phyloP scores from a whole-genome alignment of 1,284 basidiomycete genomes.

The Vanrija sp. region DNA sequence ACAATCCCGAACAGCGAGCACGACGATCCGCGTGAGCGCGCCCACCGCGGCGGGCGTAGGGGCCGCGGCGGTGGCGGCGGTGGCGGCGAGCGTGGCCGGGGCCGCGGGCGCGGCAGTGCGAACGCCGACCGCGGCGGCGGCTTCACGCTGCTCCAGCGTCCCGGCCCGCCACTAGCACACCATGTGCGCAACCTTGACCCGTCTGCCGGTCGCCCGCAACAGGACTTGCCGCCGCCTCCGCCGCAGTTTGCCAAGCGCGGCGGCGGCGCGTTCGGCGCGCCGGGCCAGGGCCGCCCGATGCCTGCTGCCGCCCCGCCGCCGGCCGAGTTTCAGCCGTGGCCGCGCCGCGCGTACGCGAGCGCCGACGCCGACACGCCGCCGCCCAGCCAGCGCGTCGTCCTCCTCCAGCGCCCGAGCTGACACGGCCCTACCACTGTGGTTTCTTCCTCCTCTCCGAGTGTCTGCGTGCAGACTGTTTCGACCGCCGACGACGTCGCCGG shows the following conservation, averaged over 20 bases:
- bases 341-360: conserved; percentile 15
- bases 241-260: too few species aligned
- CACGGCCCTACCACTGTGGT: neutral
- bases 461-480: too few species aligned
- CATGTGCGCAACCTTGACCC: conserved; percentile 6
- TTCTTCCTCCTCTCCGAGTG: neutral
- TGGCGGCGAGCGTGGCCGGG: conserved; percentile 17
- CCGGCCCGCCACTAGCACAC: conserved; percentile 28
- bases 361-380: conserved; percentile 13
- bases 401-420: conserved; percentile 11
- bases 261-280: neutral
- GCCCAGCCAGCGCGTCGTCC: conserved; percentile 1
- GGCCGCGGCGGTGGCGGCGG: conserved; percentile 7
- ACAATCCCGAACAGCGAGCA: neutral
- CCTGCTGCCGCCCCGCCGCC: neutral
- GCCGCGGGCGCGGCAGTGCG: conserved; percentile 11
- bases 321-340: neutral
- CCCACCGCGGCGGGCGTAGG: conserved; percentile 1
- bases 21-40: neutral
- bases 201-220: neutral
- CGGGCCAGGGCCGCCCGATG: neutral
- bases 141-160: conserved; percentile 41
- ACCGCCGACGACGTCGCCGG: too few species aligned
- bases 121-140: conserved; percentile 22
- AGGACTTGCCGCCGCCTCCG: too few species aligned